Base-by-base conservation (phyloP, 2,329 filamentous ascomycete species). In the Ascochyta pisi region DNA sequence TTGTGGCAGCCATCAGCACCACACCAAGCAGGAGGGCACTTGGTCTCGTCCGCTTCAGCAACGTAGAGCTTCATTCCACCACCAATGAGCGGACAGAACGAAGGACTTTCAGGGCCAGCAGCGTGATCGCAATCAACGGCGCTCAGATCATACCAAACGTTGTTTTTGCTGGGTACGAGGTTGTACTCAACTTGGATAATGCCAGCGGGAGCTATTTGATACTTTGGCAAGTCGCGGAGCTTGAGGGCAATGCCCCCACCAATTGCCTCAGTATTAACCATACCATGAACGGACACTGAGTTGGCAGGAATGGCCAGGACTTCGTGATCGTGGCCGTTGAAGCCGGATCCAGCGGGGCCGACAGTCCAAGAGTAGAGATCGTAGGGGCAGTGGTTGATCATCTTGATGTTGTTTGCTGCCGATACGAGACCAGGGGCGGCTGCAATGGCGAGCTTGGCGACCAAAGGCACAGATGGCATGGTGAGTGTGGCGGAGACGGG, bases 151-250 rank as follows among this genome's bases (percentile, higher is more conserved):
- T 71, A 70, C 60, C 60, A 70, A 15, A 67, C 15, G 3, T 19
- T 26, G n/a, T 55, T 43, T 9, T 15, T 51, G 10, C 19, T 37
- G 6, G 50, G 40, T 26, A 63, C 51, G 6, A 65, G 40, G 31
- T 65, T 41, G 51, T 69, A 69, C 44, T 70, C 66, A 1, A 64
- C 48, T 38, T 70, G 66, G 1, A 68, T 43, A 43, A 69, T 68
- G 2, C 66, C 65, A 3, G 59, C 60, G 3, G 66, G 63, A 1
- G 52, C 57, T 6, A 45, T 34, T 2, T 45, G 24, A 22, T 69
- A 68, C 35, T 47, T 16, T 2, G 64, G 62, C 3, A 60, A n/a
- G 35, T 69, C 66, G 24, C 67, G 61, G 13, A 70, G 57, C 37
- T 69, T 71, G 43, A 71, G 35, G 6, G 56, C 43, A 3, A 66